Percentiles rank a stretch among this genome's conserved stretches.
These are phyloP conservation scores for Nyctanthes arbortristis DNA, from an alignment of 257 asterid genomes.

Conservation along the genomic window DNA sequence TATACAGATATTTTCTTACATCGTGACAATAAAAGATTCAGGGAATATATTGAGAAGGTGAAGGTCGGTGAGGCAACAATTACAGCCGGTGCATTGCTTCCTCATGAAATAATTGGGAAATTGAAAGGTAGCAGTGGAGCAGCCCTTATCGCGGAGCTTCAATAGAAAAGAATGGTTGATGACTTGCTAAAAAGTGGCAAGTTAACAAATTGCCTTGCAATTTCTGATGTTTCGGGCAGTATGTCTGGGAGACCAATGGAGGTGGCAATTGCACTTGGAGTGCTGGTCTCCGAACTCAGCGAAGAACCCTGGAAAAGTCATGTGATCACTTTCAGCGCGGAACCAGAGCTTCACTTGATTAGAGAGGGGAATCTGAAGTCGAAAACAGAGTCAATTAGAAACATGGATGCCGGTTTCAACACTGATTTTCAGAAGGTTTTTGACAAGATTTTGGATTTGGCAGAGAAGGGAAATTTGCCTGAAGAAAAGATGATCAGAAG, in stretches of 20 bases:
- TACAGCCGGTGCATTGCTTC: slow-evolving; percentile 58
- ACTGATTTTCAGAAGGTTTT: slow-evolving; percentile 55
- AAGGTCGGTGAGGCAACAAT: slow-evolving; percentile 50
- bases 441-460: slow-evolving; percentile 45
- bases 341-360: slow-evolving; percentile 39
- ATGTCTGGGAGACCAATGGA: slow-evolving; percentile 56
- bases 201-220: too few species aligned
- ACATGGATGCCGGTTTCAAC: slow-evolving; percentile 40
- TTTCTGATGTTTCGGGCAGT: slow-evolving; percentile 57
- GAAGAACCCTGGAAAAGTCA: slow-evolving; percentile 47
- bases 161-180: slow-evolving; percentile 58
- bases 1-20: slow-evolving; percentile 37
- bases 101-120: slow-evolving; percentile 51
- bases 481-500: slow-evolving; percentile 47
- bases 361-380: slow-evolving; percentile 34
- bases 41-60: slow-evolving; percentile 42
- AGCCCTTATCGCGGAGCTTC: slow-evolving; percentile 57
- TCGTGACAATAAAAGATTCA: slow-evolving; percentile 46
- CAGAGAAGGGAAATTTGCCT: slow-evolving; percentile 29
- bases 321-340: slow-evolving; percentile 44
- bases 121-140: slow-evolving; percentile 35
- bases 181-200: slow-evolving; percentile 49
- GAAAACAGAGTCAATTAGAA: slow-evolving; percentile 34
- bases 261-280: too few species aligned
- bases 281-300: too few species aligned